Evolutionary conservation across 2,329 filamentous ascomycete species (phyloP), one percentile per base, ranked within the genome.

Genomic region (Catunica adiposa): DNA sequence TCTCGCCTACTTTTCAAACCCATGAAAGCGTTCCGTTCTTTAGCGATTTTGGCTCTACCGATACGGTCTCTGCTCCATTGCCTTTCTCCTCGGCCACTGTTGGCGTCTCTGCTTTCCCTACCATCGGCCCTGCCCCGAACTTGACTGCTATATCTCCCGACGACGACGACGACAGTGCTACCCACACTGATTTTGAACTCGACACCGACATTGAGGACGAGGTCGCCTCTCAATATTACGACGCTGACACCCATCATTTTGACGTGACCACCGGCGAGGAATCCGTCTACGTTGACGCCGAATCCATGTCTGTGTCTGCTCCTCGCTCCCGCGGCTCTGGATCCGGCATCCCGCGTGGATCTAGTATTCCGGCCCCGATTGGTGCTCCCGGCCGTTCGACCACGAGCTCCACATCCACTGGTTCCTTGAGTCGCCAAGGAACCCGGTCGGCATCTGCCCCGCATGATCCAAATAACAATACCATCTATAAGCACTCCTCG

Each of bases 381-480:
- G 48, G 53, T 22, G 22, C 50, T 38, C 40, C 37, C 6, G 44
- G 7, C 44, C 37, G 52, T 9, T 54, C 46, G 17, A 26, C 44
- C 23, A 23, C 44, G 3, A 6, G 44, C 20, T 22, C 15, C 20
- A 37, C n/a, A 38, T 38, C 50, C n/a, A 9, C 31, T 40, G 29
- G 38, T 23, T 29, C 34, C 22, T 44, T 20, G 22, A 34, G 15
- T 40, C 50, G 53, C 3, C 34, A 37, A 14, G 25, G 40, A 17
- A 53, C 51, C 40, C 56, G 56, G 22, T 58, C 53, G 29, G 56
- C 56, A 14, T 58, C 56, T 20, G 56, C 48, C 20, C 56, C 56
- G 9, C 50, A 56, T 23, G 56, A 58, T 34, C 53, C 56, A 26
- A 56, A 55, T 37, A 38, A 31, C 50, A 52, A 34, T 34, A 34